Evolutionary conservation across 176 grass and related monocot species (phyloP).

Genomic region (Metroxylon sagu): DNA sequence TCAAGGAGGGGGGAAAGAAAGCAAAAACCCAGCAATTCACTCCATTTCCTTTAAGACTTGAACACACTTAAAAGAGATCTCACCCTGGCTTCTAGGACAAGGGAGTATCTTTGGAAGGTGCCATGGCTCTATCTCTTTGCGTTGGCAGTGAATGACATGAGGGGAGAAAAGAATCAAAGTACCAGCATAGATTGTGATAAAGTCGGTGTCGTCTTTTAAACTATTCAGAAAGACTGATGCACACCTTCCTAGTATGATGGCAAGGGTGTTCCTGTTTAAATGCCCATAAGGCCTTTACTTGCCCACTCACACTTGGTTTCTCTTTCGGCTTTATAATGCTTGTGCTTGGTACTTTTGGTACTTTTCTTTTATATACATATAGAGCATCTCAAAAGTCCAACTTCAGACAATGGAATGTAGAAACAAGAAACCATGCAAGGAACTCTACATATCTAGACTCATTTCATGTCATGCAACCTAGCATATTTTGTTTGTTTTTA

Average conservation of each 20-base stretch:
- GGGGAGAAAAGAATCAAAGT: conserved; percentile 15
- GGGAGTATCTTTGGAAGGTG: conserved; percentile 49
- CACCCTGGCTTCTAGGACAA: conserved; percentile 30
- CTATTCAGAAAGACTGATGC: conserved; percentile 19
- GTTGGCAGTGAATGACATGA: conserved; percentile 27
- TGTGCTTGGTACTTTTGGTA: background rate
- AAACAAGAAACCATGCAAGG: background rate
- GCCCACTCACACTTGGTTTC: background rate
- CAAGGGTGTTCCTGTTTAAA: conserved; percentile 14
- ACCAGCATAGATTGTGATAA: conserved; percentile 17
- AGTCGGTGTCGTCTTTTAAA: conserved; percentile 21
- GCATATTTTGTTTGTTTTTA: background rate
- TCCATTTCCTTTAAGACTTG: conserved; percentile 18
- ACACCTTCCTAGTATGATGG: conserved; percentile 40
- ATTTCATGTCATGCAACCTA: background rate
- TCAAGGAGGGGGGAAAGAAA: conserved; percentile 3
- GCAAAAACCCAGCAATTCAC: background rate
- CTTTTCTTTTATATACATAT: no score
- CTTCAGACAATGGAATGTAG: background rate
- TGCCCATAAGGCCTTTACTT: background rate
- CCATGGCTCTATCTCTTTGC: conserved; percentile 28
- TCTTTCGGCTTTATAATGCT: background rate
- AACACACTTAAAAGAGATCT: background rate
- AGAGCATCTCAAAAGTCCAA: conserved; percentile 4
- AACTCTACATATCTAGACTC: background rate